Percentiles rank a stretch among this genome's conserved stretches.
Evolutionary conservation across 169 alveolate species (phyloP).

Genomic region (Prorocentrum cordatum): DNA sequence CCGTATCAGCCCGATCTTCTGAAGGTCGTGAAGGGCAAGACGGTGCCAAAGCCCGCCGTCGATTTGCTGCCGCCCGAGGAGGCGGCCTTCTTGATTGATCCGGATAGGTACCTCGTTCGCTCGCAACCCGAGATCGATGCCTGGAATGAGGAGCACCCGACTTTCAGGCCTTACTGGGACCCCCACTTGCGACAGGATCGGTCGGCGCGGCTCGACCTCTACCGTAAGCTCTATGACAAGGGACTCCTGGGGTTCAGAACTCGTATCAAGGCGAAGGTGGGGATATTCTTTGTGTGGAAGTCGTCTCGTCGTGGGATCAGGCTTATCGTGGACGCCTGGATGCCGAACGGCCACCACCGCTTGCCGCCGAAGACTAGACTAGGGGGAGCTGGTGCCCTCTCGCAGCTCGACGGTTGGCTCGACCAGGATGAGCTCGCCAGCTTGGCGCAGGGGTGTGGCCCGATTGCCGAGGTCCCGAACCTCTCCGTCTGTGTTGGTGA

Average conservation of each 20-base stretch:
- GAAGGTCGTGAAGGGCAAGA: neutral
- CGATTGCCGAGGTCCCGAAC: neutral
- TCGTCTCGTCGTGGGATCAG: neutral
- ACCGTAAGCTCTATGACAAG: neutral
- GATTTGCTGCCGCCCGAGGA: neutral
- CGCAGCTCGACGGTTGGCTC: neutral
- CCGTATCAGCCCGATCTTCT: neutral
- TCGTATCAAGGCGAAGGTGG: neutral
- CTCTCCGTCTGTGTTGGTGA: neutral
- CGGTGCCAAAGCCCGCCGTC: constrained; percentile 2
- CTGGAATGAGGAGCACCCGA: neutral
- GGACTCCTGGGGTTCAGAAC: neutral
- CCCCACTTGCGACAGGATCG: neutral
- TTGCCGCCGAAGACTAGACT: neutral
- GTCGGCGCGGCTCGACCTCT: neutral
- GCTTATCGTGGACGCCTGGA: neutral
- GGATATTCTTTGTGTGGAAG: constrained; percentile 5
- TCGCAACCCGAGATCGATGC: neutral
- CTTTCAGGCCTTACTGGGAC: constrained; percentile 8
- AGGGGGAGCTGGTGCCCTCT: neutral
- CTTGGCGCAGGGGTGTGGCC: neutral
- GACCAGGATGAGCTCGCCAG: neutral
- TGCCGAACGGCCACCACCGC: neutral
- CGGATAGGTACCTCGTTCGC: neutral
- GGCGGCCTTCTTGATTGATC: neutral